These are phyloP conservation scores for Phytopythium delawarense DNA, from an alignment of 352 stramenopile genomes.

Conservation along the genomic window DNA sequence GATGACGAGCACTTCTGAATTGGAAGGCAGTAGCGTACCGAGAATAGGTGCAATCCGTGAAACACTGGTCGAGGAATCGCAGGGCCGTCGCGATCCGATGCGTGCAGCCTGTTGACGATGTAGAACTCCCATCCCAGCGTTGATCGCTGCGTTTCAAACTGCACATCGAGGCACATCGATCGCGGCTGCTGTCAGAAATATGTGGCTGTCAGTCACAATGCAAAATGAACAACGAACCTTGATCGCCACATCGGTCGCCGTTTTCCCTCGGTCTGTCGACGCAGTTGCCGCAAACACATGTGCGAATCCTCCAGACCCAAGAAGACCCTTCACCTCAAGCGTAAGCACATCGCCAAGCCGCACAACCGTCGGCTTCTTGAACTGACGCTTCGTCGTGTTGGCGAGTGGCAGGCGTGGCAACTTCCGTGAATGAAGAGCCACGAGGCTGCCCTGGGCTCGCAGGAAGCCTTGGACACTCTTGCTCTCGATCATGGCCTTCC, in stretches of 20 bases:
- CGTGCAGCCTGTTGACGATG: constrained; percentile 46
- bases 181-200: not conserved
- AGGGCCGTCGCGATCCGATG: not conserved
- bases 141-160: constrained; percentile 68
- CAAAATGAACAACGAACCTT: constrained; percentile 38
- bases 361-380: constrained; percentile 51
- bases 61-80: constrained; percentile 7
- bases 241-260: constrained; percentile 36
- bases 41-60: constrained; percentile 51
- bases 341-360: constrained; percentile 23
- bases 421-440: constrained; percentile 52
- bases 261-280: constrained; percentile 17
- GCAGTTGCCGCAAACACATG: constrained; percentile 63
- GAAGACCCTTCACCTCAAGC: constrained; percentile 44
- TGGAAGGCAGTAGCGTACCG: constrained; percentile 23
- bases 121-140: constrained; percentile 84
- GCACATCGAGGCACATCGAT: not conserved
- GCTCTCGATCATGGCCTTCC: constrained; percentile 39
- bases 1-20: not conserved
- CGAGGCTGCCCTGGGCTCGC: constrained; percentile 30
- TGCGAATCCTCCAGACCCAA: constrained; percentile 74
- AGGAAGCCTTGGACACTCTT: constrained; percentile 39
- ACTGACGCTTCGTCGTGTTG: constrained; percentile 39
- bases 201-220: not conserved
- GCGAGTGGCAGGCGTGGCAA: constrained; percentile 40